Evolutionary conservation across 2,329 filamentous ascomycete genomes (phyloP), one percentile per base, ranked within the genome.

Genomic region (Eutypella sp.): DNA sequence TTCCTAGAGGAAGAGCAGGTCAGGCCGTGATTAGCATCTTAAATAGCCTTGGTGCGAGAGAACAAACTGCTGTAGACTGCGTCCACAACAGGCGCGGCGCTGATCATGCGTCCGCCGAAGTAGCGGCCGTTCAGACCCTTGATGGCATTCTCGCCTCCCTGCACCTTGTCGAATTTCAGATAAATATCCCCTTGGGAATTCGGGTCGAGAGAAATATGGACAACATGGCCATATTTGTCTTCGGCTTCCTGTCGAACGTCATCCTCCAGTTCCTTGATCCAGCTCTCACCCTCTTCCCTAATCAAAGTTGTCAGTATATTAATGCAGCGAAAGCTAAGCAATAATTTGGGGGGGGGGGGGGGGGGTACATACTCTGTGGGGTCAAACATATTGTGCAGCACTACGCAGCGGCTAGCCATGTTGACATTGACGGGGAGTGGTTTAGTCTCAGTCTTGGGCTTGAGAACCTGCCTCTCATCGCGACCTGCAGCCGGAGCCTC

Each of bases 21-120:
- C 63, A 66, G 65, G 67, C 69, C 70, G 69, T 64, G 55, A 76
- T 79, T 79, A 81, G 76, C 73, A 67, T 72, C 74, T 77, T 72
- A 91, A 60, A 90, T 87, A 67, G 86, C 86, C 70, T 87, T 87
- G 59, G 86, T 88, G 67, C 87, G 85, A 69, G 86, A 87, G 76
- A 93, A 96, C 71, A 95, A 82, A 78, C 87, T 95, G 82, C 89
- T 93, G 82, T 97, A 99, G 73, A 99, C 89, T 63, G 92, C 92
- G 71, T 99, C 93, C 68, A 97, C 92, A 72, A 99, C 89, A 67
- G 91, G 93, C 55, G 90, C 87, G 59, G 92, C 93, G 66, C 87
- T 92, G 68, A 99, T 95, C 76, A 89, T 89, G 62, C 85, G 82
- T 61, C 89, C 89, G 64, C 89, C 93, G 70, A 99, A 99, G 70